Evolutionary conservation across 768 basidiomycete species (phyloP).

Genomic region (Collybia mongolica): DNA sequence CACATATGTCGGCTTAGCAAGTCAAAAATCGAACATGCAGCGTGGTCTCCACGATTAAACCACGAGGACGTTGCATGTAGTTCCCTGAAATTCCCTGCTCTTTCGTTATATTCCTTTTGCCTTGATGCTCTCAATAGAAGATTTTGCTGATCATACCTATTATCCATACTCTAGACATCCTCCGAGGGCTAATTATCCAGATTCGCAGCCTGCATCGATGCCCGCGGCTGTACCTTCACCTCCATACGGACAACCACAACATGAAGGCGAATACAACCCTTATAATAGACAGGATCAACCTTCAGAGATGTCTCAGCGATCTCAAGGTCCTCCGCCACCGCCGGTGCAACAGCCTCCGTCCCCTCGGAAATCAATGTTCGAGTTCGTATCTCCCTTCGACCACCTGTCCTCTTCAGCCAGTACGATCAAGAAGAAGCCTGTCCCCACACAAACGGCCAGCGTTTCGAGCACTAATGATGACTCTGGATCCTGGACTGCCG

Average conservation of each 20-base stretch:
- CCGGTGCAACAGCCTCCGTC: constrained; percentile 58
- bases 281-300: constrained; percentile 41
- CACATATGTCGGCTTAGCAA: neutral
- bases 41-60: constrained; percentile 3
- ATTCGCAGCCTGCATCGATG: constrained; percentile 38
- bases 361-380: constrained; percentile 80
- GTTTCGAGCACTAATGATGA: constrained; percentile 53
- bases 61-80: constrained; percentile 21
- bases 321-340: constrained; percentile 27
- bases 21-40: neutral
- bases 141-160: constrained; percentile 14
- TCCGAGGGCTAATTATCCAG: constrained; percentile 50
- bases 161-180: constrained; percentile 36
- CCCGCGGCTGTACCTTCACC: constrained; percentile 45
- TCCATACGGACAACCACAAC: constrained; percentile 41
- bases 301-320: constrained; percentile 37
- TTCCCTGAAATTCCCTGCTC: too few relatives aligned
- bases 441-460: constrained; percentile 43
- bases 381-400: constrained; percentile 83
- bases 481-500: constrained; percentile 49
- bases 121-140: neutral
- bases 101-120: too few relatives aligned
- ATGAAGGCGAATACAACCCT: constrained; percentile 44
- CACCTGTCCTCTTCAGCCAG: constrained; percentile 57
- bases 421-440: constrained; percentile 68